Base-by-base conservation (phyloP, 164 flowering plant genomes). In the Liquidambar formosana region DNA sequence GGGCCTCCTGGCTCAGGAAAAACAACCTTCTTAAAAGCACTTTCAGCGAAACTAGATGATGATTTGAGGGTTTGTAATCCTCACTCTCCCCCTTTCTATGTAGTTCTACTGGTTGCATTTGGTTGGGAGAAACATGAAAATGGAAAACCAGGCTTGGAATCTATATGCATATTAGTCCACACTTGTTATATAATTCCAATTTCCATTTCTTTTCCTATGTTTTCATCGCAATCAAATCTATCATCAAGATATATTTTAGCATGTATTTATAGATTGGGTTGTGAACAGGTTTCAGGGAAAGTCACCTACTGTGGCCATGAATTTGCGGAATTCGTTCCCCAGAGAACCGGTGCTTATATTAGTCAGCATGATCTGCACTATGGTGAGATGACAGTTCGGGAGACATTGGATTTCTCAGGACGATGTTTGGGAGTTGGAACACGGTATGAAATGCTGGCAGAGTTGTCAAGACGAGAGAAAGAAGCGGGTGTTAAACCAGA, bases 391-490 rank as follows among this genome's bases (percentile, higher is more conserved):
- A 86, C 90, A 13, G 88, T 84, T 10, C 71, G 86, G 51, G 90
- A 86, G 77, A 86, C 90, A 22, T 68, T 86, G 65, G 80, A 84
- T 71, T 86, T 86, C 65, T 77, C 89, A 12, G 91, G 88, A 19
- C 84, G 91, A 54, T 87, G 89, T 64, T 75, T 85, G 70, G 91
- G 91, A 38, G 86, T 87, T 67, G 89, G 91, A 65, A 80, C 85
- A 21, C 71, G 91, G 70, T 83, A 82, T 72, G 85, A 87, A 23
- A 73, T 85, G 75, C 56, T 87, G 68, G 54, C 77, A 25, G 91
- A 87, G 46, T 52, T 87, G 63, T 75, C 82, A 26, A 84, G 85
- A 61, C 71, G 89, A 68, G 92, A 88, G 73, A 82, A 75, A 69
- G 80, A 75, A 4, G 80, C 79, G 0, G 87, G 88, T 49, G 84